Evolutionary conservation across 2,329 filamentous ascomycete species (phyloP).

Genomic region (Metarhizium brunneum): DNA sequence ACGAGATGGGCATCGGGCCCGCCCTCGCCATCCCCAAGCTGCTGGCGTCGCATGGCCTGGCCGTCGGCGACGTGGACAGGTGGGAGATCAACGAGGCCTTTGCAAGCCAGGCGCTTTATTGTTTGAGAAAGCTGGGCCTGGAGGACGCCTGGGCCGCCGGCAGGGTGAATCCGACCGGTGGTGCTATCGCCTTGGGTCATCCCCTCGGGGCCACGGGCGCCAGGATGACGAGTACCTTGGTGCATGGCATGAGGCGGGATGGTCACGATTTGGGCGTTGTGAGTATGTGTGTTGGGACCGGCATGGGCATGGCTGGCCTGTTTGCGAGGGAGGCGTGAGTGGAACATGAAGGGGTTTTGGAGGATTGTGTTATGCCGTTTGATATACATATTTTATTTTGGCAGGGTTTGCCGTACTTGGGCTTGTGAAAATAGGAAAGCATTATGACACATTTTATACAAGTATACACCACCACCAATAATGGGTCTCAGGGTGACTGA

Average conservation of each 20-base stretch:
- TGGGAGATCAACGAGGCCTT: slow-evolving; percentile 94
- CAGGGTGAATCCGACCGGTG: slow-evolving; percentile 83
- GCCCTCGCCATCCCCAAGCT: slow-evolving; percentile 79
- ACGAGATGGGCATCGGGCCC: slow-evolving; percentile 92
- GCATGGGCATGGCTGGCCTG: slow-evolving; percentile 67
- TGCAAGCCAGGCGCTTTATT: slow-evolving; percentile 59
- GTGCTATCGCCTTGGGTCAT: slow-evolving; percentile 89
- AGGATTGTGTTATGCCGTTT: too few species aligned
- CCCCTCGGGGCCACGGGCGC: slow-evolving; percentile 84
- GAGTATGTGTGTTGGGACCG: slow-evolving; percentile 82
- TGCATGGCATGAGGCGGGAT: slow-evolving; percentile 56
- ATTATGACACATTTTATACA: too few species aligned
- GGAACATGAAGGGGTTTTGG: too few species aligned
- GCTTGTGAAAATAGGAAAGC: too few species aligned
- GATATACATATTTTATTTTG: too few species aligned
- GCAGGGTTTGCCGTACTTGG: too few species aligned
- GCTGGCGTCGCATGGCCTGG: slow-evolving; percentile 58
- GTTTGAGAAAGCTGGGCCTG: slow-evolving; percentile 59
- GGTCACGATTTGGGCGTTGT: slow-evolving; percentile 74
- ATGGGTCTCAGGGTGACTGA: too few species aligned
- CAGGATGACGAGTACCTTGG: slow-evolving; percentile 65
- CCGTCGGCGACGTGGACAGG: slow-evolving; percentile 60
- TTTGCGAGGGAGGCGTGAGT: slow-evolving; percentile 46
- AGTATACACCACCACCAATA: too few species aligned
- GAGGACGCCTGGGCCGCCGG: slow-evolving; percentile 51